Percentiles rank a stretch among this genome's conserved stretches.
These are phyloP conservation scores for Dimocarpus longan DNA, from an alignment of 345 rosid species.

Conservation along the genomic window DNA sequence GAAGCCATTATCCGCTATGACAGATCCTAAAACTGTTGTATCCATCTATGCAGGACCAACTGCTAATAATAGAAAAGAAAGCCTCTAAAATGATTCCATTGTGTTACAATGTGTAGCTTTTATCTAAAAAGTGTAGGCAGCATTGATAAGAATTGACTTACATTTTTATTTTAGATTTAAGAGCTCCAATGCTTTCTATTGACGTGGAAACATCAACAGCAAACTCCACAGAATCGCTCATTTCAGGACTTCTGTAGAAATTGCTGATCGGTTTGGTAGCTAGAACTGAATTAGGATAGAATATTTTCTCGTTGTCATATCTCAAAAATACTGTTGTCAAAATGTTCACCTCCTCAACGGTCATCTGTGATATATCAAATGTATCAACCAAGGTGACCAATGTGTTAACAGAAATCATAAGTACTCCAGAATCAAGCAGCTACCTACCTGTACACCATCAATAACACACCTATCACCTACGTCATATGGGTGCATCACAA, in stretches of 20 bases:
- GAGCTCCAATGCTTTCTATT: slow-evolving; percentile 51
- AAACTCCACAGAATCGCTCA: slow-evolving; percentile 77
- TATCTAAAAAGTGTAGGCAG: background rate
- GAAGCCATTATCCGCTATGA: too few relatives aligned
- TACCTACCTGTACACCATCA: slow-evolving; percentile 85
- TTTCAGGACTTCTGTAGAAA: slow-evolving; percentile 77
- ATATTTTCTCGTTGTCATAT: slow-evolving; percentile 71
- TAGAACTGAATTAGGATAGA: slow-evolving; percentile 63
- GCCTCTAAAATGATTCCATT: background rate
- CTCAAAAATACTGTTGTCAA: slow-evolving; percentile 71
- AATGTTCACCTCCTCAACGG: slow-evolving; percentile 87
- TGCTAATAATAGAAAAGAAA: background rate
- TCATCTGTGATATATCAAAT: slow-evolving; percentile 48
- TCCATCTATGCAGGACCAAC: too few relatives aligned
- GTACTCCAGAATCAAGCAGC: background rate
- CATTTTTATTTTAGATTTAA: slow-evolving; percentile 55
- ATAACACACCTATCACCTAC: slow-evolving; percentile 86
- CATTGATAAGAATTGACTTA: slow-evolving; percentile 27
- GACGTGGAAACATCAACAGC: slow-evolving; percentile 58
- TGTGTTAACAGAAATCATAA: background rate
- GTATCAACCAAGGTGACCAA: slow-evolving; percentile 1
- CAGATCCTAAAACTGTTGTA: too few relatives aligned
- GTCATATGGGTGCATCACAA: slow-evolving; percentile 80
- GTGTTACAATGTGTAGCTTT: background rate
- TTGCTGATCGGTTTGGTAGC: slow-evolving; percentile 67